Evolutionary conservation across 495 filamentous ascomycete genomes (phyloP), one percentile per base, ranked within the genome.

Genomic region (Bacidia rubella): DNA sequence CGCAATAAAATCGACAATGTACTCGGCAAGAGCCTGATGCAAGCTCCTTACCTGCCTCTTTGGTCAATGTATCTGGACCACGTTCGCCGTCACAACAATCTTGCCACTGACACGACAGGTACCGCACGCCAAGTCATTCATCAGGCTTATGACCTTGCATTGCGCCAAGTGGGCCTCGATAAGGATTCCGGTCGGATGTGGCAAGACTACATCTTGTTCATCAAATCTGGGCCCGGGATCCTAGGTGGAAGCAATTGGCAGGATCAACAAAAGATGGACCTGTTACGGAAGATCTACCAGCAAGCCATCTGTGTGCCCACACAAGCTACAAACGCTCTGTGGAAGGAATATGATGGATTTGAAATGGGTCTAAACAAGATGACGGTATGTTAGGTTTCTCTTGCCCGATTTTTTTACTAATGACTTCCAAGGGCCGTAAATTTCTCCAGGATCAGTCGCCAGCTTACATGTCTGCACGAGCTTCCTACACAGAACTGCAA

Each of bases 331-430:
- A 86, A 89, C 58, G 73, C 71, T 11, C 65, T 98, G 10, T 98
- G 92, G 92, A 95, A 92, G 68, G 90, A 98, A 62, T 98, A 97
- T 61, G 89, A 95, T 66, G 76, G 81, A 59, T 98, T 97, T 61
- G 92, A 98, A 67, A 86, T 88, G 79, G 77, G 80, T 9, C 66
- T 95, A 27, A 96, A 95, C 67, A 97, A 95, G 66, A 72, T 86
- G 50, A 86, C 86, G 39, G 85, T 87, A 72, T 68, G 68, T 66
- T 17, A 38, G 43, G 11, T 40, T 11, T 4, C 12, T 41, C 19
- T 41, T 5, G 41, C 49, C 44, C n/a, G 11, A 35, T 11, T 4
- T 9, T 41, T n/a, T 41, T 5, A 41, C 49, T 43, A 22, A 32
- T 19, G 11, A 24, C 25, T 25, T 52, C 49, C 27, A 46, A 90